Base-by-base conservation (phyloP, 2,329 filamentous ascomycete genomes). In the Endoconidiophora laricicola region DNA sequence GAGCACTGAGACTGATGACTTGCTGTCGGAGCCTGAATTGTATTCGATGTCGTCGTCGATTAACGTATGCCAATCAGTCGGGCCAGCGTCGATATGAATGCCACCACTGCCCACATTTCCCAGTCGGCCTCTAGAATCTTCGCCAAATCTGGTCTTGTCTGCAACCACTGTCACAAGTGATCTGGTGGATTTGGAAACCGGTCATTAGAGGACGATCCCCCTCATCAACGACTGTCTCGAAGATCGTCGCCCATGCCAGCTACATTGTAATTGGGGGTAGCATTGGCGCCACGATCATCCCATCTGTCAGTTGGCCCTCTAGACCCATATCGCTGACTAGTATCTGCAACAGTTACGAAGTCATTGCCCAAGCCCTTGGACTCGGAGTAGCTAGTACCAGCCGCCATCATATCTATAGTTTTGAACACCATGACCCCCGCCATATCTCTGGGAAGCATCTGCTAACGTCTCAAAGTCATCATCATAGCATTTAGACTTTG, bases 171-270 rank as follows among this genome's bases (percentile, higher is more conserved):
- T 50, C 10, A 36, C 23, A 29, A 53, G n/a, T n/a, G n/a, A n/a
- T n/a, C n/a, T n/a, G n/a, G n/a, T n/a, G 37, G n/a, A 53, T 23
- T 16, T 39, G 6, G 14, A 44, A 40, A 7, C 26, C 29, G 5
- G 22, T 18, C 43, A 39, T 46, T n/a, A 47, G 40, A 24, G 46
- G 40, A 5, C 41, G 38, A 22, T 41, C 9, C 6, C 38, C 23
- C 23, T 48, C 38, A 7, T 48, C 45, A 18, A 52, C 38, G 22
- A 52, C 45, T 7, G 50, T 52, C 40, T 48, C 50, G 22, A 47
- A 52, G 23, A 18, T 52, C 45, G n/a, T 36, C 18, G 29, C 14
- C 33, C 37, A 38, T 22, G 37, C 36, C 44, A 10, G 24, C 26
- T 22, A 3, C 14, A 10, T 24, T 18, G 29, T 18, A 18, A 2